These are phyloP conservation scores for Setaria viridis DNA, from an alignment of 202 grass and related monocot genomes.

Conservation along the genomic window DNA sequence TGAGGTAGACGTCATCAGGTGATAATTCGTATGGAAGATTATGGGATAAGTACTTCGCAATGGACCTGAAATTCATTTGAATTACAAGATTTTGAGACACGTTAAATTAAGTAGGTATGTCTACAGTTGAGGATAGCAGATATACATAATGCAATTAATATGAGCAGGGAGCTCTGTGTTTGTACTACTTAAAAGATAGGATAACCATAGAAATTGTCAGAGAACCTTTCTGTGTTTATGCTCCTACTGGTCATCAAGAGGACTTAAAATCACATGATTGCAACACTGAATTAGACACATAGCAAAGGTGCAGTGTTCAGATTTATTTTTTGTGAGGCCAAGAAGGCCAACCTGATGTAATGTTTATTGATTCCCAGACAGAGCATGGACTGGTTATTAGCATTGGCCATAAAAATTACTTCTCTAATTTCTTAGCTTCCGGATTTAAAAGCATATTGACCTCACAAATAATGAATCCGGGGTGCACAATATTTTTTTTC, in stretches of 20 bases:
- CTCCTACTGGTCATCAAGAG: background rate
- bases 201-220: background rate
- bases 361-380: background rate
- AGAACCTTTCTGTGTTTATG: background rate
- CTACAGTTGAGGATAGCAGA: background rate
- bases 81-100: background rate
- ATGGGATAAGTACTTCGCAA: conserved; percentile 49
- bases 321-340: background rate
- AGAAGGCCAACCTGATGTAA: background rate
- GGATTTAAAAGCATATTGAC: background rate
- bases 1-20: conserved; percentile 59
- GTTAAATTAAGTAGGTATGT: background rate
- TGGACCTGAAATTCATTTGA: conserved; percentile 41
- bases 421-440: background rate
- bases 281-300: background rate
- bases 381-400: background rate
- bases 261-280: background rate
- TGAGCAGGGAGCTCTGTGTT: background rate
- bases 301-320: background rate
- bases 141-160: background rate
- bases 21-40: conserved; percentile 60
- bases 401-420: background rate
- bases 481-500: background rate
- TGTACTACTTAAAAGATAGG: background rate
- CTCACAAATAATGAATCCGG: background rate